Base-by-base conservation (phyloP, 2,329 filamentous ascomycete species). In the Amphichorda felina region DNA sequence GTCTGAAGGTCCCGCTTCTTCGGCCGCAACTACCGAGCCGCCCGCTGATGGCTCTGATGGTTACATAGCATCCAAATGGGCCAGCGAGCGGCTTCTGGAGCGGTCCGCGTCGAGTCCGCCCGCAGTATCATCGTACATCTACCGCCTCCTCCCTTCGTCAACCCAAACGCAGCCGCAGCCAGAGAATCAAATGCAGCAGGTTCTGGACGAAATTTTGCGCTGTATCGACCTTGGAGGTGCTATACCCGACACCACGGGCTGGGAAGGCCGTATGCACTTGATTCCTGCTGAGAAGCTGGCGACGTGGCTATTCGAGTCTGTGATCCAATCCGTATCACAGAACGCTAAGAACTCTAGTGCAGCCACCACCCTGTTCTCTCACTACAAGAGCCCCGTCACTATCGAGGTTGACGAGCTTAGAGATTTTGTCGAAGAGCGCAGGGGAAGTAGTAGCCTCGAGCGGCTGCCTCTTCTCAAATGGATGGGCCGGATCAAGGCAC, bases 61-160 rank as follows among this genome's bases (percentile, higher is more conserved):
- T 5, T 62, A 61, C 33, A 35, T 44, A 3, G 45, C 55, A 0
- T 40, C 48, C 0, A 55, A 56, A 37, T 60, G 56, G 57, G 56
- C 44, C 1, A 50, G 46, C 33, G 59, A 63, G 41, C 21, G 35
- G 0, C 42, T 50, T 28, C 46, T 61, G 1, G 54, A 56, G 41
- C 44, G 30, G 14, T 24, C 19, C n/a, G n/a, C n/a, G 22, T 17
- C 14, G 15, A n/a, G 10, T 7, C 14, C n/a, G 3, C 26, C 32
- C 21, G 44, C 26, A 13, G 24, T 25, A 8, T 13, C 24, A 8
- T 25, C 24, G 26, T n/a, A 11, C 6, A 28, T 28, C 11, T 13
- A 28, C 26, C 26, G 26, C 26, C 15, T 28, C 11, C 26, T 28
- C 26, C 26, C 26, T 14, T 11, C 26, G 7, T 14, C 13, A 14